Base-by-base conservation (phyloP, 768 basidiomycete species). In the Favolaschia claudopus region DNA sequence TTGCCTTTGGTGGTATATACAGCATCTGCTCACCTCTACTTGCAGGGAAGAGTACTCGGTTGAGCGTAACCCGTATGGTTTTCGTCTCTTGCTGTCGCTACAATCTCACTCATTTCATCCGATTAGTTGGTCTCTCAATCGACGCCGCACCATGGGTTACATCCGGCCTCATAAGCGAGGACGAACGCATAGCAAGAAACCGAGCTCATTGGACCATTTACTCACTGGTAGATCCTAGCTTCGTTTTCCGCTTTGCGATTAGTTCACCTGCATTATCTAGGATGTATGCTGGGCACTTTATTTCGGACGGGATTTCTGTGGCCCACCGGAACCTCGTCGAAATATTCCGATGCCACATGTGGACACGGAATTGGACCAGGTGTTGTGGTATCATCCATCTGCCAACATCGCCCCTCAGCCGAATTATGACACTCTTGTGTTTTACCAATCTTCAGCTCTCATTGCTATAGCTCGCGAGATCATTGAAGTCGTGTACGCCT, bases 261-360 rank as follows among this genome's bases (percentile, higher is more conserved):
- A n/a, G n/a, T n/a, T 50, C 5, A n/a, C 14, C 39, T 27, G 6
- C 19, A 7, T 6, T 6, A n/a, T n/a, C n/a, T 10, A 67, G 74
- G 79, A 81, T 50, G 71, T 77, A 15, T 78, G 74, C 49, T 81
- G 79, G 80, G 77, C 77, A 6, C 69, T 79, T 1, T 79, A 78
- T 43, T 76, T 81, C 46, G 80, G 80, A 7, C 73, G 80, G 14
- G 76, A 78, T 32, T 78, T 72, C 56, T 72, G 67, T 39, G 67
- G 76, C 8, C 61, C 72, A n/a, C n/a, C n/a, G n/a, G n/a, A n/a
- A 17, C 71, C 55, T 49, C 61, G 58, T n/a, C 62, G 63, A 22
- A 51, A 48, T 33, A 69, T 75, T 19, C 73, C 74, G 1, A 62
- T 77, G 10, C 77, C 77, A 4, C 75, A 70, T 59, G 72, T 77